Evolutionary conservation across 441 rosid species (phyloP).

Genomic region (Euphorbia celastroides): DNA sequence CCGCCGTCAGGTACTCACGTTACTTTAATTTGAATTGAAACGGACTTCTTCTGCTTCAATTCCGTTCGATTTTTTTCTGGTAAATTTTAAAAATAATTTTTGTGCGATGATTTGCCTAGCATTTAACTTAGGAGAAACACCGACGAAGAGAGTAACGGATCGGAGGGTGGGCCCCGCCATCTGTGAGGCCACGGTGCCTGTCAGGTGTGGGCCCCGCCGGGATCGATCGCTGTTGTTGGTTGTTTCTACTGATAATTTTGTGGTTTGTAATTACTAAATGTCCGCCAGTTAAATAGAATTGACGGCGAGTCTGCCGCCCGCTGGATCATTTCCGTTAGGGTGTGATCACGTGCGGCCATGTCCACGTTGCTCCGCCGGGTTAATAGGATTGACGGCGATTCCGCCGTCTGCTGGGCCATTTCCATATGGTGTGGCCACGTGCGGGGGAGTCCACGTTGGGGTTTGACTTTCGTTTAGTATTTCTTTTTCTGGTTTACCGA

Average conservation of each 20-base stretch:
- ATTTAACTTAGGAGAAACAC: slow-evolving; percentile 2
- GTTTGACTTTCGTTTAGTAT: background rate
- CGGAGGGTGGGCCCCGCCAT: slow-evolving; percentile 29
- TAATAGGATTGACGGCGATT: no score
- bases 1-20: slow-evolving; percentile 75
- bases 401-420: no score
- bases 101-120: background rate
- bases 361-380: no score
- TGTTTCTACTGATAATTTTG: background rate
- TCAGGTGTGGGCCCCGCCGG: slow-evolving; percentile 26
- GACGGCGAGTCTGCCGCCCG: slow-evolving; percentile 8
- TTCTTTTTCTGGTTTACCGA: background rate
- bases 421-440: no score
- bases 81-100: background rate
- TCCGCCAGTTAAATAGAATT: slow-evolving; percentile 25
- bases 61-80: background rate
- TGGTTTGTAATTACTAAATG: background rate
- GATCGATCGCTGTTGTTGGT: slow-evolving; percentile 10
- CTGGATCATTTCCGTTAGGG: slow-evolving; percentile 7
- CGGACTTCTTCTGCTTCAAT: background rate
- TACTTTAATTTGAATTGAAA: slow-evolving; percentile 12
- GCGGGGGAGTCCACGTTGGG: no score
- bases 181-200: slow-evolving; percentile 24
- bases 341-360: slow-evolving; percentile 21
- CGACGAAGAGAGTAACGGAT: slow-evolving; percentile 34